A percentile compares a stretch with the other conserved stretches of the same genome.
phyloP scores from a whole-genome alignment of 148 eudicot species.

The Rhododendron kiyosumense region DNA sequence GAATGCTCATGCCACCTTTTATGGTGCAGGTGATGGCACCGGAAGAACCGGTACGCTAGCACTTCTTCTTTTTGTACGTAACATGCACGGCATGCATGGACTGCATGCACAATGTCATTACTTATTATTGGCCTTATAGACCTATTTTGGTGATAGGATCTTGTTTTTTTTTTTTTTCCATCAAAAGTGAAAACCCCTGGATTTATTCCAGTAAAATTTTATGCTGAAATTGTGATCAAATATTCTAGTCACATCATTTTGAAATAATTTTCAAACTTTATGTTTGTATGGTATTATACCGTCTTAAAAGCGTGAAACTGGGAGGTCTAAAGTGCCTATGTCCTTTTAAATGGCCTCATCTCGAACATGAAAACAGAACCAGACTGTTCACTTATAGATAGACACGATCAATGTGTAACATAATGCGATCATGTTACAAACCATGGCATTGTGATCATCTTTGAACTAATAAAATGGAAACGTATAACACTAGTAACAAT shows the following conservation, averaged over 20 bases:
- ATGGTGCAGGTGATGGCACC: slow-evolving; percentile 32
- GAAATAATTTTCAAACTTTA: neutral
- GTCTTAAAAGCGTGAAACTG: neutral
- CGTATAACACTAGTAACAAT: no score
- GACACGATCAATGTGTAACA: neutral
- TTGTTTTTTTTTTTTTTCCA: neutral
- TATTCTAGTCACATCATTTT: neutral
- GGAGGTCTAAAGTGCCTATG: neutral
- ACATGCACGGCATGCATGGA: neutral
- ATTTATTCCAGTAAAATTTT: neutral
- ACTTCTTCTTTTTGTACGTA: neutral
- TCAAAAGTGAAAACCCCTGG: neutral
- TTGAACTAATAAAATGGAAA: no score
- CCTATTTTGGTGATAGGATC: neutral
- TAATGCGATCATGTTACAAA: neutral
- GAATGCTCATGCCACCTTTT: slow-evolving; percentile 46
- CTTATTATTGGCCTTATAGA: neutral
- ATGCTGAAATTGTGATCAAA: neutral
- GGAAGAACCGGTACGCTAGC: slow-evolving; percentile 37
- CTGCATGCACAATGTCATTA: no score
- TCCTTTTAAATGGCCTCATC: neutral
- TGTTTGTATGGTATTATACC: neutral
- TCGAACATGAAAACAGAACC: neutral
- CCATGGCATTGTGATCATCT: neutral
- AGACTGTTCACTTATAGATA: neutral